Evolutionary conservation across 495 filamentous ascomycete species (phyloP), one percentile per base, ranked within the genome.

Genomic region (Recurvomyces mirabilis): DNA sequence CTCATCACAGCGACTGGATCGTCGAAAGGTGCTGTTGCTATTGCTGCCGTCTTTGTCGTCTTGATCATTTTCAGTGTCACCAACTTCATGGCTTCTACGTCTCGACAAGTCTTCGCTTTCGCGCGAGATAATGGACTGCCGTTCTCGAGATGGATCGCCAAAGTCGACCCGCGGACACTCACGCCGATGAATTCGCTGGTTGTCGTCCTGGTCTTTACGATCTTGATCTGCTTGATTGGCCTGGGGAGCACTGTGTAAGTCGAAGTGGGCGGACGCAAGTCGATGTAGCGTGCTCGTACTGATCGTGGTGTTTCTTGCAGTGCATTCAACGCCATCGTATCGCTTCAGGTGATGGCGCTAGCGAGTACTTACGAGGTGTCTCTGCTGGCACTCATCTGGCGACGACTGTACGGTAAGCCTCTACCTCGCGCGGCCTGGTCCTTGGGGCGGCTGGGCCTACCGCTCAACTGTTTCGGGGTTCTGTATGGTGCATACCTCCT

Each of bases 251-350:
- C 39, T n/a, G n/a, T n/a, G n/a, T n/a, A n/a, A n/a, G n/a, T n/a
- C n/a, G n/a, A n/a, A n/a, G n/a, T n/a, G n/a, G n/a, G n/a, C n/a
- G n/a, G n/a, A n/a, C n/a, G n/a, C n/a, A n/a, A n/a, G n/a, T n/a
- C n/a, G n/a, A n/a, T n/a, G n/a, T n/a, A n/a, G n/a, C n/a, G n/a
- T n/a, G n/a, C n/a, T n/a, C n/a, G n/a, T n/a, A n/a, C n/a, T n/a
- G n/a, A n/a, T n/a, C n/a, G n/a, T n/a, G n/a, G n/a, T n/a, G n/a
- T n/a, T n/a, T n/a, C n/a, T n/a, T n/a, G n/a, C 15, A 17, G 40
- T 25, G 50, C 47, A 21, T 51, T 55, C 47, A 47, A 46, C 28
- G 47, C 41, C 15, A 51, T 52, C 15, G 26, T 40, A 1, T 47
- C 43, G 15, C 30, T 52, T 7, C 43, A 52, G 23, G 13, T 42